Evolutionary conservation across 2,329 filamentous ascomycete species (phyloP), one percentile per base, ranked within the genome.

Genomic region (Aspergillus tamarii): DNA sequence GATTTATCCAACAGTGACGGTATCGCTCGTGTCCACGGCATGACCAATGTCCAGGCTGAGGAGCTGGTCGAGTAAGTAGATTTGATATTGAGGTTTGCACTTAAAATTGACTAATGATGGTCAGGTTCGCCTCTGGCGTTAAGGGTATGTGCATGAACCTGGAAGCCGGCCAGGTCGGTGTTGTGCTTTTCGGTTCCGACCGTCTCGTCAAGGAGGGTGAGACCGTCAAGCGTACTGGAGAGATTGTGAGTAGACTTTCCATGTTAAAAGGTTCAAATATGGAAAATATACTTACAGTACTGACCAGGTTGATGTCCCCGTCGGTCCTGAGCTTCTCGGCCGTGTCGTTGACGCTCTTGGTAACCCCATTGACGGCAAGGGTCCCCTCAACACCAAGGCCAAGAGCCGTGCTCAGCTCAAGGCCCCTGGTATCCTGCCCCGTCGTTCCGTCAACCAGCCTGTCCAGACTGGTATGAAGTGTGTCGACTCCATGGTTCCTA

Each of bases 121-220:
- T 65, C 73, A 97, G 94, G 88, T 99, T 99, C 87, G 93, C 95
- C 78, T 99, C 95, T 73, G 95, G 95, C 84, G 95, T 98, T 85
- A 98, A 98, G 91, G 95, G 95, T 84, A 99, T 99, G 95, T 98
- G 94, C 92, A 98, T 99, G 94, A 99, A 99, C 92, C 90, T 99
- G 85, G 95, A 99, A 87, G 95, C 95, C 84, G 95, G 95, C 83
- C 95, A 98, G 86, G 95, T 99, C 86, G 95, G 95, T 97, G 94
- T 99, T 79, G 95, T 99, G 89, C 89, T 99, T 80, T 99, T 99
- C 89, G 95, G 95, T 90, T 98, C 95, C 80, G 95, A 99, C 87
- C 94, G 95, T 94, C 89, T 97, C 77, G 95, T 99, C 89, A 95
- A 93, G 88, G 95, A 99, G 86, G 95, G 95, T 81, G 94, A 99